Evolutionary conservation across 2,329 filamentous ascomycete species (phyloP).

Genomic region (Nothophaeocryptopus gaeumannii): DNA sequence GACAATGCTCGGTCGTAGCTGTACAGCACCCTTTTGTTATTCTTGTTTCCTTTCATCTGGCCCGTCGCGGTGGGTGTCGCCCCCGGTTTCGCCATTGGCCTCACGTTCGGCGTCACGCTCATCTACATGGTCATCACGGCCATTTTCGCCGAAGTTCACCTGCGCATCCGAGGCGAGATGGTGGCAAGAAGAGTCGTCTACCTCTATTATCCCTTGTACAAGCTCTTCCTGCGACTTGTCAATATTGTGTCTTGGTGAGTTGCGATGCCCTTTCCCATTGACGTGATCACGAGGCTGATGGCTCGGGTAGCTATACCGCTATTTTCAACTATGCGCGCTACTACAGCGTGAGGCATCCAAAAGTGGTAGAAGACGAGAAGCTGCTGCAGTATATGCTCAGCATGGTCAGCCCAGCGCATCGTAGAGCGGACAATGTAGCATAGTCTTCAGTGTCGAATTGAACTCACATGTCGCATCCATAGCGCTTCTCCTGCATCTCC

Average conservation of each 20-base stretch:
- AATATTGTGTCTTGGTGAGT: constrained; percentile 39
- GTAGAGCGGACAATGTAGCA: too few species aligned
- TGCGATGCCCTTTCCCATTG: too few species aligned
- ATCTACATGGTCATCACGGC: constrained; percentile 1
- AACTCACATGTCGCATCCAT: too few species aligned
- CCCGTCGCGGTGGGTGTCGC: constrained; percentile 34
- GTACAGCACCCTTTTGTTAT: neutral
- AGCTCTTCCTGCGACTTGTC: constrained; percentile 44
- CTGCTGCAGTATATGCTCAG: too few species aligned
- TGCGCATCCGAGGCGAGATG: constrained; percentile 46
- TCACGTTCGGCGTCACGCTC: neutral
- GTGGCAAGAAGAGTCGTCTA: constrained; percentile 38
- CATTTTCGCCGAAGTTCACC: constrained; percentile 51
- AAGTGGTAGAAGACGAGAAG: too few species aligned
- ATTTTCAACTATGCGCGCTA: too few species aligned
- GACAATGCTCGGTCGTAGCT: neutral
- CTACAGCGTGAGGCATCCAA: too few species aligned
- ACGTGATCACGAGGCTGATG: too few species aligned
- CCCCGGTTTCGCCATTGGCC: neutral
- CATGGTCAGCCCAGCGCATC: too few species aligned
- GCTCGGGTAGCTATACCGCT: too few species aligned
- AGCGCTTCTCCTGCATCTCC: too few species aligned
- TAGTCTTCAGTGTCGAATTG: too few species aligned
- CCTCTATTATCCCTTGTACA: constrained; percentile 48
- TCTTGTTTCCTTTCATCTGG: constrained; percentile 42